Percentiles rank a stretch among this genome's conserved stretches.
These are phyloP conservation scores for Cyphellophora attinorum DNA, from an alignment of 2,329 filamentous ascomycete genomes.

Conservation along the genomic window DNA sequence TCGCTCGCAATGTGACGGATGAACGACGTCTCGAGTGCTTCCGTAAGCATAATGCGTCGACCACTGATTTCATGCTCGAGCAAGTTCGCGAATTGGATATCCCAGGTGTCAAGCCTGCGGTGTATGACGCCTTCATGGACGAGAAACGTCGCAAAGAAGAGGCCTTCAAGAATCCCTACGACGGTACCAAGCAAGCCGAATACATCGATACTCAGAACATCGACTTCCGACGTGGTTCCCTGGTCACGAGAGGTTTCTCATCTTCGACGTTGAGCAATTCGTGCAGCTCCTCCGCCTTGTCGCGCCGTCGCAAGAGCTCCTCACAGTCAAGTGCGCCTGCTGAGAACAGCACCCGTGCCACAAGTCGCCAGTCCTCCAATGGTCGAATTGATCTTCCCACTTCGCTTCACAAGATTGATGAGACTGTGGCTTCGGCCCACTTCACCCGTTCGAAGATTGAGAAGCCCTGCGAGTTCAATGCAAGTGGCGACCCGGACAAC, in stretches of 20 bases:
- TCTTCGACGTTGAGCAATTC: no score
- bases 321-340: no score
- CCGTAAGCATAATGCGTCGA: neutral
- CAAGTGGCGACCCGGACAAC: neutral
- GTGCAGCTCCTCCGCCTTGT: neutral
- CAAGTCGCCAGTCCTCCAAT: no score
- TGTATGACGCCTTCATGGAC: neutral
- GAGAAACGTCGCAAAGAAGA: neutral
- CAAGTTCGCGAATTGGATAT: neutral
- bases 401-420: neutral
- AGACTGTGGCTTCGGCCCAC: no score
- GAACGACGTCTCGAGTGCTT: slow-evolving; percentile 8
- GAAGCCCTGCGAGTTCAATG: neutral
- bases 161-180: neutral
- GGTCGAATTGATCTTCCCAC: neutral
- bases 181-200: neutral
- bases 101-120: no score
- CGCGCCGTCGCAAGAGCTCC: neutral
- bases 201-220: no score
- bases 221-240: neutral
- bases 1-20: slow-evolving; percentile 11
- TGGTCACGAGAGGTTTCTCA: neutral
- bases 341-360: no score
- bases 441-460: neutral
- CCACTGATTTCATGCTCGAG: neutral